These are phyloP conservation scores for Nidula niveotomentosa DNA, from an alignment of 1,284 basidiomycete species.

Conservation along the genomic window DNA sequence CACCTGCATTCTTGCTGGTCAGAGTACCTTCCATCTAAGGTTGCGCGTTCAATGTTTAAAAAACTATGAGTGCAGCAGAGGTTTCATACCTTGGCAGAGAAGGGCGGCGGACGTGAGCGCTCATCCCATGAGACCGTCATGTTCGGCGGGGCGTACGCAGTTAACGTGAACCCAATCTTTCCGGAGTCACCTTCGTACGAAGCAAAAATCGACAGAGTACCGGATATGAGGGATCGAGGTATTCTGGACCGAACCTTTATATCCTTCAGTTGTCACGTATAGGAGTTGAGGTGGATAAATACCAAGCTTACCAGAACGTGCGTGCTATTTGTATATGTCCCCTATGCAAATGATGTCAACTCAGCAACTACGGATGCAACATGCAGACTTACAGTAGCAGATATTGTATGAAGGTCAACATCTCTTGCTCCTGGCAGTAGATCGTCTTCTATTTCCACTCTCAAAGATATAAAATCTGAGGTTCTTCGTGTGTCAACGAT, in stretches of 20 bases:
- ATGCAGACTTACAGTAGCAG: slow-evolving; percentile 30
- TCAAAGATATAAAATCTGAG: slow-evolving; percentile 75
- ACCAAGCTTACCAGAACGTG: slow-evolving; percentile 63
- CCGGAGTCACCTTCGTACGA: slow-evolving; percentile 64
- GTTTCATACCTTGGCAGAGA: slow-evolving; percentile 39
- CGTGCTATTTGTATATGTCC: slow-evolving; percentile 77
- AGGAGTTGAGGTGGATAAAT: not conserved
- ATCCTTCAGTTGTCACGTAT: not conserved
- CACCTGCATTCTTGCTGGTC: slow-evolving; percentile 77
- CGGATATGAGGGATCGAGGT: slow-evolving; percentile 30
- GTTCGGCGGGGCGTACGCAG: slow-evolving; percentile 47
- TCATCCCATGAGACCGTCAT: slow-evolving; percentile 51
- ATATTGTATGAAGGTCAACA: slow-evolving; percentile 24
- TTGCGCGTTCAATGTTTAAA: not conserved
- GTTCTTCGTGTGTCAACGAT: slow-evolving; percentile 53
- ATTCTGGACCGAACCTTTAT: slow-evolving; percentile 38
- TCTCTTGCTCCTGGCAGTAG: slow-evolving; percentile 14
- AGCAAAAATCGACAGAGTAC: slow-evolving; percentile 52
- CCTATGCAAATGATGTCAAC: slow-evolving; percentile 35
- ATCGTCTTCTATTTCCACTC: slow-evolving; percentile 51
- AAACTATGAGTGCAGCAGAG: slow-evolving; percentile 3
- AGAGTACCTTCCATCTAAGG: slow-evolving; percentile 61
- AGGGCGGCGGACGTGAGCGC: slow-evolving; percentile 34
- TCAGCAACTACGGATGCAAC: slow-evolving; percentile 5
- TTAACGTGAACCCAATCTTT: slow-evolving; percentile 65